These are phyloP conservation scores for Stentor roeselii DNA, from an alignment of 73 alveolate species.

Conservation along the genomic window DNA sequence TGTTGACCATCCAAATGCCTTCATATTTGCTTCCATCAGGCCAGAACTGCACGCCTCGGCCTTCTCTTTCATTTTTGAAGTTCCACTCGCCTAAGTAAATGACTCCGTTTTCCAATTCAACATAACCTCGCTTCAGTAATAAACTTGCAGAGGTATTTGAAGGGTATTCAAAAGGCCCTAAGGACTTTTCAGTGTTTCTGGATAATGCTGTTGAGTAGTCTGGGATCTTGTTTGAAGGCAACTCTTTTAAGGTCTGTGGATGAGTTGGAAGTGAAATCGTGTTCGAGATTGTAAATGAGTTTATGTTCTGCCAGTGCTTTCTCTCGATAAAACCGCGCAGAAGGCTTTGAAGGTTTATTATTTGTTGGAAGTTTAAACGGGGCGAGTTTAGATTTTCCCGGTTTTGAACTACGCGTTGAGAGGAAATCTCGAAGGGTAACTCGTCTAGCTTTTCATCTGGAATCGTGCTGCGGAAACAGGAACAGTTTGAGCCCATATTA, in stretches of 20 bases:
- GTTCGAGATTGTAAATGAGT: not conserved
- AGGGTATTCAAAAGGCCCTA: not conserved
- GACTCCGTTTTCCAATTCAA: not conserved
- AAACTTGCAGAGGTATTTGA: not conserved
- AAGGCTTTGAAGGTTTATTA: not conserved
- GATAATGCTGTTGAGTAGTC: not conserved
- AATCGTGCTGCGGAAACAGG: not conserved
- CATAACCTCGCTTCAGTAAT: not conserved
- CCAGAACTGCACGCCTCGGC: not conserved
- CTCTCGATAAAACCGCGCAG: not conserved
- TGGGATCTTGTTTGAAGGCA: not conserved
- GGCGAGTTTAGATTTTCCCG: not conserved
- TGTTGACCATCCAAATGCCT: not conserved
- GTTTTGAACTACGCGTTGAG: too few relatives aligned
- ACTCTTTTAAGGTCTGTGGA: not conserved
- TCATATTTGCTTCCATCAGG: slow-evolving; percentile 8
- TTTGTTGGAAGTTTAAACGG: not conserved
- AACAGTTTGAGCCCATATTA: not conserved
- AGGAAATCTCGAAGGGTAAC: not conserved
- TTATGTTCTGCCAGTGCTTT: not conserved
- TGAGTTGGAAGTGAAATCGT: not conserved
- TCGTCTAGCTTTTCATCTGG: not conserved
- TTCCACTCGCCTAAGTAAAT: slow-evolving; percentile 1
- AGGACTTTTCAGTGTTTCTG: not conserved
- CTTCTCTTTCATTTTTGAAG: not conserved